These are phyloP conservation scores for Cyamopsis tetragonoloba DNA, from an alignment of 306 rosid genomes.

Conservation along the genomic window DNA sequence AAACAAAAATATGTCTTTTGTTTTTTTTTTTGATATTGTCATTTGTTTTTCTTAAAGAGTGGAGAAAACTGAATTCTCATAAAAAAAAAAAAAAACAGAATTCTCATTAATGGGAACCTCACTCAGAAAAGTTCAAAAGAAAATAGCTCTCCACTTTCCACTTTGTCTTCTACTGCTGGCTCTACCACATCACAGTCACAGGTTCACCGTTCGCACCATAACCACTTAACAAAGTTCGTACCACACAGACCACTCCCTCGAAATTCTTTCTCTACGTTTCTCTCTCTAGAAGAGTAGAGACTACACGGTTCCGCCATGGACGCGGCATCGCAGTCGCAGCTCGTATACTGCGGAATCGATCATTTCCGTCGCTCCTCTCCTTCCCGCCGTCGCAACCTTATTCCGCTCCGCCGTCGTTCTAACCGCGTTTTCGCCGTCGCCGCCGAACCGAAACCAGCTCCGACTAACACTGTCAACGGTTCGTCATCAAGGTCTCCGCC, in stretches of 20 bases:
- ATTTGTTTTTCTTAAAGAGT: no score
- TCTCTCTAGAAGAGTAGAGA: not conserved
- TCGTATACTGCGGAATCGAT: slow-evolving; percentile 57
- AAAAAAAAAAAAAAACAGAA: no score
- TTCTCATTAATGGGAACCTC: no score
- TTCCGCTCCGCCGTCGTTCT: slow-evolving; percentile 44
- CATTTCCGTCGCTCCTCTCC: slow-evolving; percentile 37
- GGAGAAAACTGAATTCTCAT: no score
- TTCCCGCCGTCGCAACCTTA: slow-evolving; percentile 19
- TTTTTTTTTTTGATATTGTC: no score
- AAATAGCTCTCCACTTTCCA: no score
- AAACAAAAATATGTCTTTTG: no score
- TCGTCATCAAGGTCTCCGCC: slow-evolving; percentile 50
- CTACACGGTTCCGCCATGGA: slow-evolving; percentile 54
- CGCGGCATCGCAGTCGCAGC: slow-evolving; percentile 69
- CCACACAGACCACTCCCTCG: not conserved
- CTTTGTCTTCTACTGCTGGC: no score
- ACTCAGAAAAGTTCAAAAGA: no score
- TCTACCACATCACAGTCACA: not conserved
- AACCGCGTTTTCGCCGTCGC: slow-evolving; percentile 57
- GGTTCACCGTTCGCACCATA: not conserved
- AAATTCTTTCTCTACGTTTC: not conserved
- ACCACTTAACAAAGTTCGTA: no score
- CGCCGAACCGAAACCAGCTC: slow-evolving; percentile 60
- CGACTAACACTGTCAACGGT: slow-evolving; percentile 36